Evolutionary conservation across 805 yeast species (phyloP).

Genomic region (Wickerhamomyces sydowiorum): DNA sequence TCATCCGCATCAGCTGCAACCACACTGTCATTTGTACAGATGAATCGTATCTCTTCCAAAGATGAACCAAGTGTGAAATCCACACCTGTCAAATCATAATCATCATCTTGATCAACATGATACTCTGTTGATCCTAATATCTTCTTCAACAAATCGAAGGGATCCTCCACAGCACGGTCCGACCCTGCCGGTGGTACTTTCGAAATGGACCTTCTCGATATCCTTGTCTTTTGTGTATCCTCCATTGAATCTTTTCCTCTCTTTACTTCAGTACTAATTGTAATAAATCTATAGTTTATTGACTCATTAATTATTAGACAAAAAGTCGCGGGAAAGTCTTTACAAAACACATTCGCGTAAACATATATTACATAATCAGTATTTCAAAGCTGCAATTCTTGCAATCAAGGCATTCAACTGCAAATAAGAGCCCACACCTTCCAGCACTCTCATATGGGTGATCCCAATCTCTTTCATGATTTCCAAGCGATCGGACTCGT

Average conservation of each 20-base stretch:
- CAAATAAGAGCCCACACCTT: conserved; percentile 84
- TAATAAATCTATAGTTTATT: too few relatives aligned
- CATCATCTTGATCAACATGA: too few relatives aligned
- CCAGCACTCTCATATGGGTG: conserved; percentile 86
- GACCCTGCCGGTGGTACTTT: conserved; percentile 10
- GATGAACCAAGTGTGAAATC: conserved; percentile 2
- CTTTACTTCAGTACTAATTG: too few relatives aligned
- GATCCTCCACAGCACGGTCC: conserved; percentile 1
- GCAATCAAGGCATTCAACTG: conserved; percentile 84
- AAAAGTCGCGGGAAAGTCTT: too few relatives aligned
- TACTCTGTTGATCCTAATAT: conserved; percentile 2
- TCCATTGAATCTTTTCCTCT: too few relatives aligned
- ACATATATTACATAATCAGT: too few relatives aligned
- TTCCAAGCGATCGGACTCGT: conserved; percentile 66
- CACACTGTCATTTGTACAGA: conserved; percentile 1
- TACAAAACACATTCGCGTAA: too few relatives aligned
- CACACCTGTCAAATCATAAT: neutral
- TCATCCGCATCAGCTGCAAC: neutral
- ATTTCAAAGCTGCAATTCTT: conserved; percentile 26
- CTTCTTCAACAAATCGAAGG: conserved; percentile 1
- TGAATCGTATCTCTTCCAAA: conserved; percentile 14
- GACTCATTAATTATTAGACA: too few relatives aligned
- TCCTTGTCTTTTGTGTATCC: conserved; percentile 2
- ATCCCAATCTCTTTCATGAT: conserved; percentile 84
- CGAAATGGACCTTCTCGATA: conserved; percentile 13